These are phyloP conservation scores for Ophiocordyceps camponoti-floridani DNA, from an alignment of 2,329 filamentous ascomycete species.

Conservation along the genomic window DNA sequence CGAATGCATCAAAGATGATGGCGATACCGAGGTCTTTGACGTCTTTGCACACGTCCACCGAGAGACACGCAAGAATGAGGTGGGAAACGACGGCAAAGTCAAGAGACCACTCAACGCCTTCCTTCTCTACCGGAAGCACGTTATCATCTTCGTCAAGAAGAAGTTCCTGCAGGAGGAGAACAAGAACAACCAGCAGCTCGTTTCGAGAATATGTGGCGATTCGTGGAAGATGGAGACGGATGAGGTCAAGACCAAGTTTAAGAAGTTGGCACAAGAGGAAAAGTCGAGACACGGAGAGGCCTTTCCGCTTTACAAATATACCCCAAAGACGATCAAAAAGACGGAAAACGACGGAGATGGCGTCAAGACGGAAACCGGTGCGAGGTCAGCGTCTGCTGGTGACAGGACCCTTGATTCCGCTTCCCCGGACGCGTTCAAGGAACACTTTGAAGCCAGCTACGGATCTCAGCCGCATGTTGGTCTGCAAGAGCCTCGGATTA, in stretches of 20 bases:
- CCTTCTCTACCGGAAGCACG: slow-evolving; percentile 91
- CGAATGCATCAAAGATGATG: slow-evolving; percentile 45
- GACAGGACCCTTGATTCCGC: not conserved
- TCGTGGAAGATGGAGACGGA: slow-evolving; percentile 68
- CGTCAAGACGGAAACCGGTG: not conserved
- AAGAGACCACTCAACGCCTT: slow-evolving; percentile 95
- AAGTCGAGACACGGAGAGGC: slow-evolving; percentile 69
- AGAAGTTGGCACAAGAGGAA: slow-evolving; percentile 62
- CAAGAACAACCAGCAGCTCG: slow-evolving; percentile 83
- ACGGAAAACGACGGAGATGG: slow-evolving; percentile 4
- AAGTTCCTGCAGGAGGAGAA: slow-evolving; percentile 11
- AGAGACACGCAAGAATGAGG: slow-evolving; percentile 45
- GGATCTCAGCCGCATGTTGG: not conserved
- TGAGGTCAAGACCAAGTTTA: slow-evolving; percentile 58
- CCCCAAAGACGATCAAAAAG: slow-evolving; percentile 51
- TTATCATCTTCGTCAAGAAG: slow-evolving; percentile 13
- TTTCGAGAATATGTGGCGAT: slow-evolving; percentile 71
- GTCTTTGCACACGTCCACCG: slow-evolving; percentile 69
- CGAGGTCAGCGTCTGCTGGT: not conserved
- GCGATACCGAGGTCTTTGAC: slow-evolving; percentile 48
- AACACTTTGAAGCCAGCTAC: not conserved
- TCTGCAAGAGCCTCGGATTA: not conserved
- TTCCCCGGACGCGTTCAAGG: not conserved
- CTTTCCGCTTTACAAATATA: slow-evolving; percentile 88
- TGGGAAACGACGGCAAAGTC: slow-evolving; percentile 58